phyloP scores from a whole-genome alignment of 2,329 filamentous ascomycete genomes.

The Colletotrichum sp. region DNA sequence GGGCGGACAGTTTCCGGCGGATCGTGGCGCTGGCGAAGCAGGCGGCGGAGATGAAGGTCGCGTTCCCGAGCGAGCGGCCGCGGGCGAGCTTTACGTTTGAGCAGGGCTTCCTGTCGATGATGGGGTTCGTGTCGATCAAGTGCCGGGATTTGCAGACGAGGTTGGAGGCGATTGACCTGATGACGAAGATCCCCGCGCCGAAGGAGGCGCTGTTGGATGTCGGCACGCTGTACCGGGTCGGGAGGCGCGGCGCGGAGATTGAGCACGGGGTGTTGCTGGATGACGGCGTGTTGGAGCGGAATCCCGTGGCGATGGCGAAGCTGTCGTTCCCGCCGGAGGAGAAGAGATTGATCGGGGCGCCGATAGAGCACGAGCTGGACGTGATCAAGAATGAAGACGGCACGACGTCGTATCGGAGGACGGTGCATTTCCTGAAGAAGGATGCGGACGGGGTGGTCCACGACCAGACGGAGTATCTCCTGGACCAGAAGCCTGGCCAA shows the following conservation, averaged over 20 bases:
- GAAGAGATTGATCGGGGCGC: background rate
- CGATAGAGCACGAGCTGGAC: slow-evolving; percentile 4
- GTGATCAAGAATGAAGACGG: background rate
- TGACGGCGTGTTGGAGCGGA: slow-evolving; percentile 1
- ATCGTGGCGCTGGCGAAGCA: slow-evolving; percentile 37
- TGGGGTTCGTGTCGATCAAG: background rate
- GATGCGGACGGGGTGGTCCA: background rate
- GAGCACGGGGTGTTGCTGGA: slow-evolving; percentile 14
- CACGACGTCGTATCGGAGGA: background rate
- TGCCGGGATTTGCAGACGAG: slow-evolving; percentile 35
- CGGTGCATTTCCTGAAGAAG: background rate
- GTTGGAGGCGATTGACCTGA: slow-evolving; percentile 39
- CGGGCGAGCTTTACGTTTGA: slow-evolving; percentile 9
- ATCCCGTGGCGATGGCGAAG: background rate
- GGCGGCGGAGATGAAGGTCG: background rate
- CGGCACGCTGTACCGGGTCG: slow-evolving; percentile 10
- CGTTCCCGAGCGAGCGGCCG: slow-evolving; percentile 24
- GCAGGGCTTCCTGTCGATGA: background rate
- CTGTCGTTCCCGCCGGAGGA: background rate
- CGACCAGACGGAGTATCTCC: background rate
- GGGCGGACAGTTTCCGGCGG: slow-evolving; percentile 37
- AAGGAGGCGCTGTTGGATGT: slow-evolving; percentile 1
- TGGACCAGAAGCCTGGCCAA: background rate
- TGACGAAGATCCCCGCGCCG: slow-evolving; percentile 24
- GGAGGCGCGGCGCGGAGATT: background rate